Evolutionary conservation across 2,329 filamentous ascomycete species (phyloP), one percentile per base, ranked within the genome.

Genomic region (Fusarium kyushuense): DNA sequence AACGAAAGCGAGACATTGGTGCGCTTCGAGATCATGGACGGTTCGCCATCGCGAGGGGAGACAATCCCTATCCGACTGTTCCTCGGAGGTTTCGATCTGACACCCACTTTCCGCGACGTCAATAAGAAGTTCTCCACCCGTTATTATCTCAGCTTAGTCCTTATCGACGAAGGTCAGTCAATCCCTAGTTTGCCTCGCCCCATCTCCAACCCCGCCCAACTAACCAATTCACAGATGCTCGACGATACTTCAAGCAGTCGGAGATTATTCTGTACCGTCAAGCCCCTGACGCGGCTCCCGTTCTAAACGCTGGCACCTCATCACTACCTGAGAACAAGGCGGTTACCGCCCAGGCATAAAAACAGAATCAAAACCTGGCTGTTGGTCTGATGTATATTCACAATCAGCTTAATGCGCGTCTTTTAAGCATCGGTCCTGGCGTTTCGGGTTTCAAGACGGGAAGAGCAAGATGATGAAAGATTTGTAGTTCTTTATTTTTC

Each of bases 81-180:
- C 88, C 88, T 99, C 12, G 96, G 96, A 64, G 96, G 96, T 53
- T 99, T 99, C 78, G 96, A 99, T 80, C 82, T 99, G 67, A 99
- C 96, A 6, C 96, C 96, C 17, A 99, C 96, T 14, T 99, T 99
- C 87, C 92, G 96, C 66, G 96, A 99, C 79, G 96, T 99, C 72
- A 99, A 99, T 87, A 99, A 99, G 86, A 99, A 99, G 83, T 99
- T 97, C 81, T 98, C 95, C 27, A 98, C 95, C 36, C 87, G 96
- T 75, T 99, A 99, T 82, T 99, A 99, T 82, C 87, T 99, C 67
- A 97, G 94, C 78, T 83, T 99, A 66, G 96, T 99, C 23, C 86
- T 97, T 72, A 97, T 97, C 72, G 94, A 97, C 76, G 94, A 97
- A 88, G 93, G 93, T 92, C 81, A 71, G 84, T 78, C 27, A 33